Evolutionary conservation across 1,139 yeast genomes (phyloP).

Genomic region (Saccharomyces hybrid): DNA sequence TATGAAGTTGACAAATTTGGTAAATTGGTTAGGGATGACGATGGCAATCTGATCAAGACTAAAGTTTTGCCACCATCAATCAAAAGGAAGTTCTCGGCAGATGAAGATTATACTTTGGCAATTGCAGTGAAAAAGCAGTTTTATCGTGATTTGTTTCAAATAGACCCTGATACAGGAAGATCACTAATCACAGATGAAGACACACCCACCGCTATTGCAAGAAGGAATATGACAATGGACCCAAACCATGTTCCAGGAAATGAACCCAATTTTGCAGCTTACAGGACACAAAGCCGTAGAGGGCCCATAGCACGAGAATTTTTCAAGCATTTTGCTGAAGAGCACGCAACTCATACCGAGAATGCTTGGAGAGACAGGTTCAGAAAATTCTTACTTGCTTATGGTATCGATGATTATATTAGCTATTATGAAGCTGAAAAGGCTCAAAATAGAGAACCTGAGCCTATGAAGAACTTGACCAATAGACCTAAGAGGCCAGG

Average conservation of each 20-base stretch:
- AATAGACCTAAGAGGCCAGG: slow-evolving; percentile 30
- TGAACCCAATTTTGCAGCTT: slow-evolving; percentile 27
- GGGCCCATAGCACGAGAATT: slow-evolving; percentile 36
- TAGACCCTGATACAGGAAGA: slow-evolving; percentile 28
- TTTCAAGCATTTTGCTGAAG: slow-evolving; percentile 41
- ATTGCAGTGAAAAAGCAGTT: slow-evolving; percentile 36
- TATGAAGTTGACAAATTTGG: slow-evolving; percentile 54
- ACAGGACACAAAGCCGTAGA: slow-evolving; percentile 29
- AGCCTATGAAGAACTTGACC: slow-evolving; percentile 47
- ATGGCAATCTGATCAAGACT: slow-evolving; percentile 40
- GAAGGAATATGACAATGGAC: slow-evolving; percentile 28
- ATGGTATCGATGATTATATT: slow-evolving; percentile 52
- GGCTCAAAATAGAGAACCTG: slow-evolving; percentile 37
- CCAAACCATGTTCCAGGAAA: slow-evolving; percentile 29
- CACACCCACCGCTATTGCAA: slow-evolving; percentile 25
- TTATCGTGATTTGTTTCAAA: slow-evolving; percentile 28
- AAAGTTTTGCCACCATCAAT: slow-evolving; percentile 47
- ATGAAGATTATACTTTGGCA: slow-evolving; percentile 58
- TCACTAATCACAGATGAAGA: slow-evolving; percentile 23
- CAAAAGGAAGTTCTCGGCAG: slow-evolving; percentile 57
- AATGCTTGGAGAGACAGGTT: slow-evolving; percentile 76
- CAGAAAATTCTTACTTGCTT: slow-evolving; percentile 55
- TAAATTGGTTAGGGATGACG: slow-evolving; percentile 42
- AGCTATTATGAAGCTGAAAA: slow-evolving; percentile 44
- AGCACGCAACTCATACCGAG: slow-evolving; percentile 46